Evolutionary conservation across 805 yeast species (phyloP), one percentile per base, ranked within the genome.

Genomic region (Cyberlindnera mycetangii): DNA sequence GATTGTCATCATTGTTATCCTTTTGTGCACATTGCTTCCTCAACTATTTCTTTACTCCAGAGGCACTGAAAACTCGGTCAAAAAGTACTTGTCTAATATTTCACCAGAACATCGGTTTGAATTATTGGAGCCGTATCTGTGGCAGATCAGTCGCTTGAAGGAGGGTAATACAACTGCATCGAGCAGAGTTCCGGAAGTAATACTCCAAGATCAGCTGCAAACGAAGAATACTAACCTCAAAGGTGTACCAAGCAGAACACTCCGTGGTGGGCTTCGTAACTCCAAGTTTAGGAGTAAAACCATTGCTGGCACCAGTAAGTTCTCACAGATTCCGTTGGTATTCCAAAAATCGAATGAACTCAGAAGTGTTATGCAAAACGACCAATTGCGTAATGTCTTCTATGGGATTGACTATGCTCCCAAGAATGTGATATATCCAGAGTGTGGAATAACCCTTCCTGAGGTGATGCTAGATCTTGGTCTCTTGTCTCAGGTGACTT

Each of bases 341-440:
- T 74, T 64, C 42, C 60, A 58, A 21, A 49, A 54, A 1, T 74
- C 70, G 40, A 35, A 45, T 2, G 74, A 71, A 42, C 54, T 76
- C 0, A 45, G 56, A 18, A 42, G 53, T 0, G 49, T 75, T n/a
- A 66, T 75, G 74, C 57, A 55, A 10, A 57, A 68, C 18, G 50
- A 57, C 14, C 37, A 53, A 14, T 54, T 70, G 25, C 53, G 53
- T 8, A 64, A 67, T 37, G 65, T 69, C 2, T 78, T 83, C 48
- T 69, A 74, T 51, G 88, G 89, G 0, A 48, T 83, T 15, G 75
- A 77, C 17, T 83, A 83, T 58, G 72, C 85, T 4, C 89, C 89
- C 0, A 59, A 62, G 45, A 66, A 70, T 37, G 78, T 76, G 1
- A 69, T 69, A 55, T 72, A 66, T 38, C 85, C 86, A 0, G 39